Base-by-base conservation (phyloP, 495 filamentous ascomycete genomes). In the Xylaria grammica region DNA sequence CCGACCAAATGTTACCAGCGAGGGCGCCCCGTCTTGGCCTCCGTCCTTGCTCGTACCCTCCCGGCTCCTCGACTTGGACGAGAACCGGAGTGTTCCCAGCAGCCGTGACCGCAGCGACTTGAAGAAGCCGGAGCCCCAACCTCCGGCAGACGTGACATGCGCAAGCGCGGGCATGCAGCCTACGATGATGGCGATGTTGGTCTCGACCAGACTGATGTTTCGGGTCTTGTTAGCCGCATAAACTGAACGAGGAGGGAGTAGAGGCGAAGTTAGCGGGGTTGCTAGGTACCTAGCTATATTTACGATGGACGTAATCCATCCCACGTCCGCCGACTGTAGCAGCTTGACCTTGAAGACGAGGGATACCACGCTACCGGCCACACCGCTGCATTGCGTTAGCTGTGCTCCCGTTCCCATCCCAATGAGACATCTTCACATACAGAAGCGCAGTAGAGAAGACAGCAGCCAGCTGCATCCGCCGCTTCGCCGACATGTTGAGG, bases 111-210 rank as follows among this genome's bases (percentile, higher is more conserved):
- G 34, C 34, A 36, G 34, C 11, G 34, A 6, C 34, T 11, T 36
- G 34, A 36, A 36, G 11, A 36, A 36, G 34, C 11, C 11, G 34
- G 34, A 36, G 6, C 34, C 34, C n/a, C n/a, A n/a, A n/a, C n/a
- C n/a, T n/a, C n/a, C n/a, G n/a, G n/a, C n/a, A n/a, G n/a, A n/a
- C 11, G 15, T 45, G 40, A 45, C 6, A 4, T 17, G 40, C 11
- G 53, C 42, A 51, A 65, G 59, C 15, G 62, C 49, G 8, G 62
- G 62, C 54, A 59, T 50, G 32, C 22, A 65, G 4, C 32, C 26
- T 4, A 65, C 53, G 20, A 65, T 65, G 44, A 65, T 50, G 19
- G 50, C 52, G 19, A 65, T 42, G 19, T 51, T 59, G 52, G 10
- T 29, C 24, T 65, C 62, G 29, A 59, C 44, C 24, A 59, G 22